phyloP scores from a whole-genome alignment of 1,284 basidiomycete genomes.

The Heimioporus punctisporus region DNA sequence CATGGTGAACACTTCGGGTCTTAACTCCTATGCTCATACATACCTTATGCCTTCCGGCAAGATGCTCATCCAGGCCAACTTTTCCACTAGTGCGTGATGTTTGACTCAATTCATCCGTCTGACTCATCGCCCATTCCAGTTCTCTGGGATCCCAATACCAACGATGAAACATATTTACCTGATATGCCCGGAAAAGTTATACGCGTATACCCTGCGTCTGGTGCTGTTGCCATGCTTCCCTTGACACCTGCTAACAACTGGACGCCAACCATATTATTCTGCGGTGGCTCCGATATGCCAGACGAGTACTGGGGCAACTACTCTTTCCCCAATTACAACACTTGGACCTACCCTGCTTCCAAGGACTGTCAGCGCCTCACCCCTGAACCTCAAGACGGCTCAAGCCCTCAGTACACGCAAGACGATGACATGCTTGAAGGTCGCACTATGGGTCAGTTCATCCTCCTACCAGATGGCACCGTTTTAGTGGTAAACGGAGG shows the following conservation, averaged over 20 bases:
- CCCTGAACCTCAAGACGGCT: constrained; percentile 75
- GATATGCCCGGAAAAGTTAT: constrained; percentile 68
- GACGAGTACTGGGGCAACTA: constrained; percentile 75
- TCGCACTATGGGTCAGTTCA: constrained; percentile 89
- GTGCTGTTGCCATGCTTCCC: constrained; percentile 89
- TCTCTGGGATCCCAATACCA: constrained; percentile 62
- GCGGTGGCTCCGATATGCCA: constrained; percentile 82
- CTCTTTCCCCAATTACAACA: constrained; percentile 66
- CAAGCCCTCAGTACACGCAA: constrained; percentile 53
- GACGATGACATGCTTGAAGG: constrained; percentile 79
- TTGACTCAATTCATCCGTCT: background rate
- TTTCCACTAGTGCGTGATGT: constrained; percentile 64
- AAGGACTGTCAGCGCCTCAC: constrained; percentile 74
- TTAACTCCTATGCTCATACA: constrained; percentile 89
- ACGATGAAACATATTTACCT: constrained; percentile 62
- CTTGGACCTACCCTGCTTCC: constrained; percentile 66
- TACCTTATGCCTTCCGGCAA: constrained; percentile 87
- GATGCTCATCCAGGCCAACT: constrained; percentile 85
- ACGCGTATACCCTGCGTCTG: constrained; percentile 94
- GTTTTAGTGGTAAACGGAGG: constrained; percentile 82
- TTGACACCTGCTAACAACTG: constrained; percentile 91
- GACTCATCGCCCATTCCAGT: constrained; percentile 39
- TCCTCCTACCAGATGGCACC: constrained; percentile 77
- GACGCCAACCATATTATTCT: constrained; percentile 85
- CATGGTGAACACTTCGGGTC: constrained; percentile 80